Percentiles rank a stretch among this genome's conserved stretches.
phyloP scores from a whole-genome alignment of 192 early-diverging fungal genomes.

The Entomortierella chlamydospora region DNA sequence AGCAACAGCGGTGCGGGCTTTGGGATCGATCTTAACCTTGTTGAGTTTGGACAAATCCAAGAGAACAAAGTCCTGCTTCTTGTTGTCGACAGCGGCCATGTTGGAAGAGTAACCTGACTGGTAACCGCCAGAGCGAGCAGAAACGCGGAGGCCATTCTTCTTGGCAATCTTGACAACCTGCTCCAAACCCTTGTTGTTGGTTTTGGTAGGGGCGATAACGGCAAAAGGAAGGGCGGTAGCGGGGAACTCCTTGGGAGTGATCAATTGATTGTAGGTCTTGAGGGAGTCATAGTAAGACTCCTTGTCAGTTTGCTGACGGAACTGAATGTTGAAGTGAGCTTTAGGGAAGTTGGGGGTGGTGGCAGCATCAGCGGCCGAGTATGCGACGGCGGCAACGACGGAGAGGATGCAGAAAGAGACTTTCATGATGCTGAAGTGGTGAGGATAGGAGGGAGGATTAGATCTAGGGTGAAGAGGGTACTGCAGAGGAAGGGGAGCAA shows the following conservation, averaged over 20 bases:
- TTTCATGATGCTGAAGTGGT: constrained; percentile 20
- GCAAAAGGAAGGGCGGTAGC: constrained; percentile 28
- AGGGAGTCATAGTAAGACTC: constrained; percentile 35
- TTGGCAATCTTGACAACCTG: constrained; percentile 38
- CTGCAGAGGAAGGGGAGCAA: constrained; percentile 13
- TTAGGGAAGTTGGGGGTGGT: constrained; percentile 16
- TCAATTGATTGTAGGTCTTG: constrained; percentile 55
- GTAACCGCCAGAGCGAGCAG: constrained; percentile 49
- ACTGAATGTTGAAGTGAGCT: constrained; percentile 27
- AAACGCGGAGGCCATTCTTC: constrained; percentile 42
- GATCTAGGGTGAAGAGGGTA: not conserved
- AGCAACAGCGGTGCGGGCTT: constrained; percentile 37
- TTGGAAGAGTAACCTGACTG: constrained; percentile 49
- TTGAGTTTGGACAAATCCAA: constrained; percentile 47
- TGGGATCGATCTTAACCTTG: constrained; percentile 34
- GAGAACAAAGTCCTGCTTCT: constrained; percentile 43
- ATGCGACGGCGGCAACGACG: constrained; percentile 33
- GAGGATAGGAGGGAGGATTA: not conserved
- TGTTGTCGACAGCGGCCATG: constrained; percentile 49
- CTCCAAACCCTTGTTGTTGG: constrained; percentile 39
- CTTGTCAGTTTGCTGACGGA: constrained; percentile 37
- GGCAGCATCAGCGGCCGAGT: constrained; percentile 17
- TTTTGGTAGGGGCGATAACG: constrained; percentile 29
- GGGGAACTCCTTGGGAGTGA: constrained; percentile 46
- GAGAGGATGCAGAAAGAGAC: constrained; percentile 45